Evolutionary conservation across 140 eudicot species (phyloP), one percentile per base, ranked within the genome.

Genomic region (Cichorium intybus): DNA sequence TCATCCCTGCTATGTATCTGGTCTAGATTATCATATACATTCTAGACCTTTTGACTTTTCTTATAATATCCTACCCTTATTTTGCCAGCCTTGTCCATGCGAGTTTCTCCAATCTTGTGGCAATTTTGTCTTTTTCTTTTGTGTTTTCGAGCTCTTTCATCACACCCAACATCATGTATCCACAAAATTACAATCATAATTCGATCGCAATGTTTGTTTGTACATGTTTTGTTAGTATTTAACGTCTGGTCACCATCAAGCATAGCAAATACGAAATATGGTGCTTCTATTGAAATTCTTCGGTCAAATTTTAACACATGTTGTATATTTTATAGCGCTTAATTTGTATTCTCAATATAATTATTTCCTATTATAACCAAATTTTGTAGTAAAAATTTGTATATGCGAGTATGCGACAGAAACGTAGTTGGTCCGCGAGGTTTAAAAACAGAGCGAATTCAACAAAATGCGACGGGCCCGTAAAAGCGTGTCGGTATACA

Each of bases 1-100:
- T 70, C 75, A 70, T 70, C 60, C 75, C 21, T 39, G 4, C 41
- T 23, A 31, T 70, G 75, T 45, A 70, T 70, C 20, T 48, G 18
- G 39, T 27, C 68, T 21, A 31, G 22, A 58, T 45, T 46, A 21
- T 21, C 9, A 22, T 60, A 31, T 3, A 28, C 15, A 49, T 70
- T 58, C 68, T 46, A 58, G n/a, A 4, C 24, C 16, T 31, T 16
- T 46, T 70, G 50, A 45, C 26, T 27, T 62, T 60, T 39, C 9
- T 35, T 24, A 16, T 58, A 48, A 26, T 18, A 7, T 26, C 31
- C 69, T 24, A 62, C 55, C 54, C 53, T 6, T 11, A 5, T 7
- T 45, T 61, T 11, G 28, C 2, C 9, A 18, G 7, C 15, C 7
- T 43, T 43, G 49, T 15, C 15, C 18, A 43, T 39, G 4, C 18